These are phyloP conservation scores for Leccinum longicurvipes DNA, from an alignment of 768 basidiomycete genomes.

Conservation along the genomic window DNA sequence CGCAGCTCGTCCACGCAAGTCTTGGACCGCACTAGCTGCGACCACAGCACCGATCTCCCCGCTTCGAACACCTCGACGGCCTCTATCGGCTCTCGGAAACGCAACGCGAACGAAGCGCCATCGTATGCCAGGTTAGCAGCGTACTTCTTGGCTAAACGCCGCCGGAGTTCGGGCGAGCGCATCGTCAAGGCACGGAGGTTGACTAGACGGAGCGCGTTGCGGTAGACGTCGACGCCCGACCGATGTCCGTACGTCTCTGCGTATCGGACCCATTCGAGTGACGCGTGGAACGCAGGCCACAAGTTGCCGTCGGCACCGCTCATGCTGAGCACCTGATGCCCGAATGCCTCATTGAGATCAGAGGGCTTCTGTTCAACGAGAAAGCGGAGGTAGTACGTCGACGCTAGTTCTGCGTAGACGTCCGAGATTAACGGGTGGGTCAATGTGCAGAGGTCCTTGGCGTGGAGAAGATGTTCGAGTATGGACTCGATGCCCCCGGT, in stretches of 20 bases:
- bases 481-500: slow-evolving; percentile 23
- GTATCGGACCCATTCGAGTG: slow-evolving; percentile 22
- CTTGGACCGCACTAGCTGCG: slow-evolving; percentile 27
- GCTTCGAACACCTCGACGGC: slow-evolving; percentile 32
- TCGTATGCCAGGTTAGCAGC: slow-evolving; percentile 21
- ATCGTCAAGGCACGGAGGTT: slow-evolving; percentile 14
- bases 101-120: slow-evolving; percentile 28
- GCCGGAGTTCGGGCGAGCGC: slow-evolving; percentile 19
- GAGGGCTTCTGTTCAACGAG: slow-evolving; percentile 15
- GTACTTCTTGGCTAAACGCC: slow-evolving; percentile 11
- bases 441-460: slow-evolving; percentile 22
- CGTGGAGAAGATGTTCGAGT: slow-evolving; percentile 23
- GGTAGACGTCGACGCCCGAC: slow-evolving; percentile 31
- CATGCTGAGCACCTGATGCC: slow-evolving; percentile 24
- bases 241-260: slow-evolving; percentile 21
- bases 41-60: slow-evolving; percentile 35
- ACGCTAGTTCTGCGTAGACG: slow-evolving; percentile 24
- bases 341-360: slow-evolving; percentile 25
- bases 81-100: slow-evolving; percentile 18
- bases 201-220: slow-evolving; percentile 24
- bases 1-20: slow-evolving; percentile 28
- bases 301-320: slow-evolving; percentile 10
- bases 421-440: slow-evolving; percentile 19
- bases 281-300: slow-evolving; percentile 18
- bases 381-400: slow-evolving; percentile 24